phyloP scores from a whole-genome alignment of 768 basidiomycete species.

The Phanerochaete sordida region DNA sequence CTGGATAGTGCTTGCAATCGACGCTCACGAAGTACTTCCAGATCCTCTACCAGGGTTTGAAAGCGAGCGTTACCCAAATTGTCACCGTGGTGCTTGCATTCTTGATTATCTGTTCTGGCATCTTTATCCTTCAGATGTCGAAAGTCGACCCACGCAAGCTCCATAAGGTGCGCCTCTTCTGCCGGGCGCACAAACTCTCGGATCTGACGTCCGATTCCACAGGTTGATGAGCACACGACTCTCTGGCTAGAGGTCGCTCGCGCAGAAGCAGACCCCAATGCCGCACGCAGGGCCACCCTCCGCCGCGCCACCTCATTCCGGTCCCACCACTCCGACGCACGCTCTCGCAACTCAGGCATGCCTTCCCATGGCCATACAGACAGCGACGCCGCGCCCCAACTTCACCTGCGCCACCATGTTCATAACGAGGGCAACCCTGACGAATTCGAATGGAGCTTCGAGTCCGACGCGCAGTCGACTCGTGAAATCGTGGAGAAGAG shows the following conservation, averaged over 20 bases:
- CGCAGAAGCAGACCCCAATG: conserved; percentile 34
- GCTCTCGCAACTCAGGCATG: neutral
- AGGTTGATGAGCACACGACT: conserved; percentile 84
- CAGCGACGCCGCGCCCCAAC: neutral
- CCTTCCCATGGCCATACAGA: neutral
- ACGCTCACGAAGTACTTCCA: conserved; percentile 21
- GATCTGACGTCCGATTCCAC: neutral
- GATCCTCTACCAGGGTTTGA: conserved; percentile 86
- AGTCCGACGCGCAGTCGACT: conserved; percentile 14
- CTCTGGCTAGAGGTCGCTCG: conserved; percentile 81
- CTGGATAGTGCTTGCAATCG: neutral
- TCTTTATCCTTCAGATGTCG: conserved; percentile 90
- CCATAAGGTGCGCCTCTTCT: conserved; percentile 27
- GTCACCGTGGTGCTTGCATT: conserved; percentile 89
- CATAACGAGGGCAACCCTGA: conserved; percentile 12
- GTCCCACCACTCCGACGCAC: conserved; percentile 13
- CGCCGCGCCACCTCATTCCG: conserved; percentile 14
- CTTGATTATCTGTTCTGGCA: conserved; percentile 83
- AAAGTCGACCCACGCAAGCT: conserved; percentile 83
- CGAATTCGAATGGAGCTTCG: conserved; percentile 14
- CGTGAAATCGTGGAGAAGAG: conserved; percentile 27
- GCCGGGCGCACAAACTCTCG: neutral
- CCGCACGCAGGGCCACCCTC: conserved; percentile 15
- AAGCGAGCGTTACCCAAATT: conserved; percentile 70
- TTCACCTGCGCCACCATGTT: conserved; percentile 1